Conservation (phyloP, 2,329 filamentous ascomycete species). For the Neonectria faginata region DNA sequence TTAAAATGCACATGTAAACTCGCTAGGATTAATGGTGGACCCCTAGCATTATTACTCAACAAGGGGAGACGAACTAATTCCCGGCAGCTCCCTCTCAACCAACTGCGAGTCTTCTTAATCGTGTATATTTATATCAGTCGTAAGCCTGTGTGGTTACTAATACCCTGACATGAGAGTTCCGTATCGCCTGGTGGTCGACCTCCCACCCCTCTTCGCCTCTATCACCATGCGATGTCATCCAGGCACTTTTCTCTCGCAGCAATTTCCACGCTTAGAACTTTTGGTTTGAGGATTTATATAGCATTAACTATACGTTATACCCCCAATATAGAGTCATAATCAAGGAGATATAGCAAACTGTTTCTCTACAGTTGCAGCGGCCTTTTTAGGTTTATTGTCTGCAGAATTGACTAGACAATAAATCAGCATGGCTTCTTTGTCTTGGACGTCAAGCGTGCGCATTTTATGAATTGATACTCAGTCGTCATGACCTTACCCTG, state of each 20-base stretch:
- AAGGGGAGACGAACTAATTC: not conserved
- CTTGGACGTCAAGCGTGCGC: not conserved
- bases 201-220: no score
- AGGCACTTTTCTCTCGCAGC: no score
- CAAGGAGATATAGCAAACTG: not conserved
- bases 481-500: not conserved
- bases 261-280: no score
- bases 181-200: not conserved
- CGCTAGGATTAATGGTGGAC: not conserved
- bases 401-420: not conserved
- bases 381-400: not conserved
- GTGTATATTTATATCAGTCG: no score
- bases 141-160: not conserved
- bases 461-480: not conserved
- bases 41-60: not conserved
- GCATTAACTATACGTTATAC: no score
- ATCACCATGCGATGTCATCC: no score
- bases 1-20: no score
- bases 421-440: not conserved
- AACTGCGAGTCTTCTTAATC: not conserved
- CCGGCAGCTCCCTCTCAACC: not conserved
- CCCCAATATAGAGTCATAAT: no score
- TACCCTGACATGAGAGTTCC: not conserved
- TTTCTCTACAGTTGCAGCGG: not conserved
- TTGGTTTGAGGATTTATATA: no score